phyloP scores from a whole-genome alignment of 2,329 filamentous ascomycete genomes.

The Colletotrichum nymphaeae region DNA sequence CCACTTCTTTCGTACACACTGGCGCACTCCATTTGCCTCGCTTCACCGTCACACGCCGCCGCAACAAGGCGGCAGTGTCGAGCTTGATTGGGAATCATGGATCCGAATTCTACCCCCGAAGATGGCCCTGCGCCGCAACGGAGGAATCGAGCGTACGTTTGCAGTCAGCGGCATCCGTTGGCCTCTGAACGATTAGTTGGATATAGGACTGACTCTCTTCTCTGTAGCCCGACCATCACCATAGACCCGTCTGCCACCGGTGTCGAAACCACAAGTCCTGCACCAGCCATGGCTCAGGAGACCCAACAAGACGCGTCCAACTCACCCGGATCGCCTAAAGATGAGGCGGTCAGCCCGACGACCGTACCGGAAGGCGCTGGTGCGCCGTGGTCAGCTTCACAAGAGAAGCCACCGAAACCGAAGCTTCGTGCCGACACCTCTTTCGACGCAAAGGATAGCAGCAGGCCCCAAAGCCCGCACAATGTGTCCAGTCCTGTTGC shows the following conservation, averaged over 20 bases:
- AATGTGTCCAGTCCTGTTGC: slow-evolving; percentile 74
- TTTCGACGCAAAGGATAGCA: slow-evolving; percentile 70
- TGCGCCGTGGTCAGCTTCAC: slow-evolving; percentile 41
- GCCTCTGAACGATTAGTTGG: neutral
- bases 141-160: slow-evolving; percentile 53
- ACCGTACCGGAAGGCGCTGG: slow-evolving; percentile 47
- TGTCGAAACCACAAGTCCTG: slow-evolving; percentile 40
- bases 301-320: slow-evolving; percentile 38
- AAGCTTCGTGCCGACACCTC: slow-evolving; percentile 68
- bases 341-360: slow-evolving; percentile 54
- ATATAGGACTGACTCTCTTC: slow-evolving; percentile 30
- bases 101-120: slow-evolving; percentile 23
- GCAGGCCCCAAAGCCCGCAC: slow-evolving; percentile 75
- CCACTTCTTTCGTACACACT: slow-evolving; percentile 8
- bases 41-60: slow-evolving; percentile 19
- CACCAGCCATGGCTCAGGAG: slow-evolving; percentile 44
- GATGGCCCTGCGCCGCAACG: slow-evolving; percentile 36
- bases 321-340: slow-evolving; percentile 50
- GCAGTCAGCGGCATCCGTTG: neutral
- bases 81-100: slow-evolving; percentile 21
- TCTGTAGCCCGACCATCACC: slow-evolving; percentile 62
- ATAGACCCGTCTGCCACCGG: slow-evolving; percentile 61
- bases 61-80: slow-evolving; percentile 22
- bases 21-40: slow-evolving; percentile 14
- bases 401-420: slow-evolving; percentile 41